Base-by-base conservation (phyloP, 2,329 filamentous ascomycete genomes). In the Pseudogymnoascus sp. region DNA sequence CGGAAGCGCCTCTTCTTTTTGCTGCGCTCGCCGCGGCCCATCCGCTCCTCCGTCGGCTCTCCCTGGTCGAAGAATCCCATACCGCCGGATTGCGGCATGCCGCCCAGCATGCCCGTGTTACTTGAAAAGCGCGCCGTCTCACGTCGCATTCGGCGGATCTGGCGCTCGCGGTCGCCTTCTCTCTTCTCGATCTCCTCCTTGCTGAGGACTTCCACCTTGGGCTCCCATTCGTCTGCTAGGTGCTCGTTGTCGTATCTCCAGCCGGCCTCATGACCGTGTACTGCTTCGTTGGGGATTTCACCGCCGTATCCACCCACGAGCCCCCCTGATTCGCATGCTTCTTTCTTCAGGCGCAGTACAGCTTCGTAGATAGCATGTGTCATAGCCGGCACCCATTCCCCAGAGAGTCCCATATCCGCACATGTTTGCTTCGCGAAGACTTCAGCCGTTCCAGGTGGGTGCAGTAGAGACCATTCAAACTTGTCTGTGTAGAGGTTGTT, bases 171-270 rank as follows among this genome's bases (percentile, higher is more conserved):
- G 72, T 99, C 94, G 60, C 91, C 91, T 75, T 99, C 94, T 28
- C 94, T 85, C 78, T 96, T 96, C 76, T 99, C 94, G 61, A 99
- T 97, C 72, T 99, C 94, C 69, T 99, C 94, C 69, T 96, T 96
- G 39, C 88, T 92, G 2, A 99, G 77, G 0, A 83, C 80, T 73
- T 93, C 90, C 7, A 94, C 81, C 77, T 90, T 91, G 5, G 90
- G 89, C 72, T 92, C 89, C 90, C 90, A 94, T 65, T 90, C 87
- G 66, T 90, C 88, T 6, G 84, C 92, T 3, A 97, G 81, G 64
- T 91, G 88, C 71, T 97, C 94, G 2, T 91, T 90, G 67, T 99
- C 94, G 72, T 97, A 96, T 66, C 94, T 84, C 93, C 94, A 97
- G 2, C 94, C 94, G 12, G 92, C 92, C 64, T 92, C 90, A 1